phyloP scores from a whole-genome alignment of 805 yeast genomes.

The Ogataea salicorniae region DNA sequence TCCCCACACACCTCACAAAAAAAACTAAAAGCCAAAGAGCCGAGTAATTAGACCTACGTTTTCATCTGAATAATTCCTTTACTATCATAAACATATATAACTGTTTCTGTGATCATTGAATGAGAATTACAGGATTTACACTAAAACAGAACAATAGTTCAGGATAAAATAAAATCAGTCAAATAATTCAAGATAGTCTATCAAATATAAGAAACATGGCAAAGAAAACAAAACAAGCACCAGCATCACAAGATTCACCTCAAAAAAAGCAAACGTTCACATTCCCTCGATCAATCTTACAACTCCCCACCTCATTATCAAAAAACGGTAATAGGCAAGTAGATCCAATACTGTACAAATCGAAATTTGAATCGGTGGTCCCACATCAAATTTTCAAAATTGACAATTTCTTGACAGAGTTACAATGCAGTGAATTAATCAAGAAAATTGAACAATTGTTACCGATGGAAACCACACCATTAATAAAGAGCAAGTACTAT shows the following conservation, averaged over 20 bases:
- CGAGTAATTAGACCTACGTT: no score
- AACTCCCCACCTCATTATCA: background rate
- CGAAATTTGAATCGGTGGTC: slow-evolving; percentile 11
- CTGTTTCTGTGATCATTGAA: no score
- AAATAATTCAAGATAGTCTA: background rate
- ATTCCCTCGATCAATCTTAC: background rate
- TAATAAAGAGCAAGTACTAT: slow-evolving; percentile 43
- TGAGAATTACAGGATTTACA: no score
- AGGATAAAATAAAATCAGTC: no score
- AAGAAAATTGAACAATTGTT: slow-evolving; percentile 19
- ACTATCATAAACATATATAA: no score
- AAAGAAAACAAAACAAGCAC: background rate
- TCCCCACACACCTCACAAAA: no score
- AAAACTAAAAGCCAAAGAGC: no score
- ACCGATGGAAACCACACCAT: slow-evolving; percentile 42
- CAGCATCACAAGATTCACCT: background rate
- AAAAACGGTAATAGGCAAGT: background rate
- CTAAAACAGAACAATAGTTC: no score
- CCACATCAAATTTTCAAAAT: slow-evolving; percentile 38
- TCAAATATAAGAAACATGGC: background rate
- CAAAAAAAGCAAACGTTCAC: background rate
- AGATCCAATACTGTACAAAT: slow-evolving; percentile 3
- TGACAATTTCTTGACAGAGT: slow-evolving; percentile 33
- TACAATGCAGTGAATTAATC: slow-evolving; percentile 37
- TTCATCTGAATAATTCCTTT: no score